These are phyloP conservation scores for Pseudogymnoascus sp. DNA, from an alignment of 2,329 filamentous ascomycete genomes.

Conservation along the genomic window DNA sequence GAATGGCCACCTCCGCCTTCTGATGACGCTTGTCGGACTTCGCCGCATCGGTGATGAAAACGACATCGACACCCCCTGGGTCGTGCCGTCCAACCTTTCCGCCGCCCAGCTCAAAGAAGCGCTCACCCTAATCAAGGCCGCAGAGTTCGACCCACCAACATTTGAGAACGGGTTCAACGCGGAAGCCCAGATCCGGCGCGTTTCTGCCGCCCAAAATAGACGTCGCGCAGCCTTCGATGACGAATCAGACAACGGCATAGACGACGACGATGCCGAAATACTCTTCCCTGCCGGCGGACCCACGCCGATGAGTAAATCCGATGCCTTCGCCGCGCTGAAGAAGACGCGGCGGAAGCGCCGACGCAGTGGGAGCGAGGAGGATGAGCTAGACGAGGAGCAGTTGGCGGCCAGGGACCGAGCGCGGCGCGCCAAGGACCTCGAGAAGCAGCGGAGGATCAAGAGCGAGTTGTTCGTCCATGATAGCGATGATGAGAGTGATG, in stretches of 20 bases:
- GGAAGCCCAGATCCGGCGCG: constrained; percentile 70
- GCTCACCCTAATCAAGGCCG: constrained; percentile 64
- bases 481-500: constrained; percentile 84
- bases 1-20: constrained; percentile 75
- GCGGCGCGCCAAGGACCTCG: constrained; percentile 59
- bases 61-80: constrained; percentile 70
- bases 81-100: constrained; percentile 58
- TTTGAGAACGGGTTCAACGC: constrained; percentile 65
- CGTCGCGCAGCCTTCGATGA: constrained; percentile 60
- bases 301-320: constrained; percentile 43
- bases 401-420: constrained; percentile 51
- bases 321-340: constrained; percentile 49
- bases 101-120: constrained; percentile 59
- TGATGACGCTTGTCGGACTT: constrained; percentile 70
- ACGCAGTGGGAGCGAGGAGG: constrained; percentile 31
- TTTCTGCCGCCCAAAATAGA: constrained; percentile 40
- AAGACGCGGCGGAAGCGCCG: constrained; percentile 44
- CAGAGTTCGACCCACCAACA: constrained; percentile 67
- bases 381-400: constrained; percentile 48
- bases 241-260: constrained; percentile 54
- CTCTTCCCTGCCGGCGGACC: constrained; percentile 64
- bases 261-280: constrained; percentile 42
- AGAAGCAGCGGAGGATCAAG: constrained; percentile 73
- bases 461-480: constrained; percentile 72
- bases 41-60: constrained; percentile 48